These are phyloP conservation scores for Carex parvula DNA, from an alignment of 176 grass and related monocot genomes.

Conservation along the genomic window DNA sequence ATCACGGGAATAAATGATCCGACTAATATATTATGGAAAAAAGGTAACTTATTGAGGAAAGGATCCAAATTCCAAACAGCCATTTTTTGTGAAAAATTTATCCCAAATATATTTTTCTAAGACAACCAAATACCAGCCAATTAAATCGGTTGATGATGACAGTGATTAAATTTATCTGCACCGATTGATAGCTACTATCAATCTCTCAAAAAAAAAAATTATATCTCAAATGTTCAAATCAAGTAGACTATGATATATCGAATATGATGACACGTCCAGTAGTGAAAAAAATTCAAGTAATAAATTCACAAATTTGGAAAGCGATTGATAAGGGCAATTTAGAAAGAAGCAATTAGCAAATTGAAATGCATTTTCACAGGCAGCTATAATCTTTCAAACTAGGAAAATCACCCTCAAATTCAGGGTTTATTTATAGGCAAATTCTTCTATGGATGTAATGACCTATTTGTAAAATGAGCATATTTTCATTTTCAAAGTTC, in stretches of 20 bases:
- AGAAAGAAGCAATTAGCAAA: neutral
- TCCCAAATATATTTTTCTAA: neutral
- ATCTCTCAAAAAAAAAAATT: too few species aligned
- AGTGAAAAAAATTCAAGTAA: neutral
- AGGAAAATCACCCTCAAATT: neutral
- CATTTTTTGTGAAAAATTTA: neutral
- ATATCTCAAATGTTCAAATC: neutral
- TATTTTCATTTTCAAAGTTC: too few species aligned
- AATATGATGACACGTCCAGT: neutral
- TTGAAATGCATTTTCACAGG: neutral
- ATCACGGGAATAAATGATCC: neutral
- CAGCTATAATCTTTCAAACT: neutral
- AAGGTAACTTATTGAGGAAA: neutral
- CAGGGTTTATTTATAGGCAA: too few species aligned
- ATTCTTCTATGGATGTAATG: too few species aligned
- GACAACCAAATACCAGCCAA: neutral
- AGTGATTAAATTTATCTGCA: too few species aligned
- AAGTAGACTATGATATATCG: neutral
- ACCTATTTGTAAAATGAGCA: too few species aligned
- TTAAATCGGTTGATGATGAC: too few species aligned
- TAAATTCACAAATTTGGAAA: neutral
- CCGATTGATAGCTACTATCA: too few species aligned
- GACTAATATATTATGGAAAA: neutral
- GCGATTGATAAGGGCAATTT: neutral
- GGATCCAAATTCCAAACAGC: neutral